These are phyloP conservation scores for Alternaria brassicicola DNA, from an alignment of 2,329 filamentous ascomycete species.

Conservation along the genomic window DNA sequence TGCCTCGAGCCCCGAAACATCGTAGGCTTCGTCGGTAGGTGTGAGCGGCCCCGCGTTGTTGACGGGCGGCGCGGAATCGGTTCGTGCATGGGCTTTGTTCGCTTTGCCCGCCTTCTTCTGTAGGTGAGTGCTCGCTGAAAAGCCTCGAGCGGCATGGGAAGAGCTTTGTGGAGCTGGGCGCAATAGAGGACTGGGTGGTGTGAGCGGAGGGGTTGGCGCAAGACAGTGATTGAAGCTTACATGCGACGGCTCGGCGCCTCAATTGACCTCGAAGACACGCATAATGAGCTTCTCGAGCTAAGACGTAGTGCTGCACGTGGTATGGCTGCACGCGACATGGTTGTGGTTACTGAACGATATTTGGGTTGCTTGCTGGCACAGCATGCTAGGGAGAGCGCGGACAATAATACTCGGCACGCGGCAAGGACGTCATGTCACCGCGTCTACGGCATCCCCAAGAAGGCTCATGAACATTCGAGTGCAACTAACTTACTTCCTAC, in stretches of 20 bases:
- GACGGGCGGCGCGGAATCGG: constrained; percentile 43
- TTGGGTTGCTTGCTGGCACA: constrained; percentile 4
- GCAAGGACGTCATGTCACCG: constrained; percentile 17
- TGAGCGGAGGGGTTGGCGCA: constrained; percentile 9
- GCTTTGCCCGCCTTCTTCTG: constrained; percentile 63
- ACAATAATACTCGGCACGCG: constrained; percentile 5
- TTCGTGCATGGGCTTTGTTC: constrained; percentile 47
- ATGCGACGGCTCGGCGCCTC: constrained; percentile 31
- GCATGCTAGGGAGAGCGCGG: constrained; percentile 5
- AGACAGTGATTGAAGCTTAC: constrained; percentile 25
- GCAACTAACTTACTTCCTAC: background rate
- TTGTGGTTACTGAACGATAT: background rate
- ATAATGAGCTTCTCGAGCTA: constrained; percentile 21
- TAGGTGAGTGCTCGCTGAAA: constrained; percentile 52
- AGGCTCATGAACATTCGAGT: background rate
- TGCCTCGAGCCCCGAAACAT: constrained; percentile 63
- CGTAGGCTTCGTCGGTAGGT: constrained; percentile 61
- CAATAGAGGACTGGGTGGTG: constrained; percentile 16
- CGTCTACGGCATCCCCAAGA: background rate
- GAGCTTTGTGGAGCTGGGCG: constrained; percentile 17
- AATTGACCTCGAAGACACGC: constrained; percentile 26
- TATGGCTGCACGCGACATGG: constrained; percentile 37
- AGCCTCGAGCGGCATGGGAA: constrained; percentile 33
- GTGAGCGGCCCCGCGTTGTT: constrained; percentile 34
- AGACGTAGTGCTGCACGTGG: constrained; percentile 30